Conservation (phyloP, 805 yeast species). For the Lachancea kluyveri region DNA sequence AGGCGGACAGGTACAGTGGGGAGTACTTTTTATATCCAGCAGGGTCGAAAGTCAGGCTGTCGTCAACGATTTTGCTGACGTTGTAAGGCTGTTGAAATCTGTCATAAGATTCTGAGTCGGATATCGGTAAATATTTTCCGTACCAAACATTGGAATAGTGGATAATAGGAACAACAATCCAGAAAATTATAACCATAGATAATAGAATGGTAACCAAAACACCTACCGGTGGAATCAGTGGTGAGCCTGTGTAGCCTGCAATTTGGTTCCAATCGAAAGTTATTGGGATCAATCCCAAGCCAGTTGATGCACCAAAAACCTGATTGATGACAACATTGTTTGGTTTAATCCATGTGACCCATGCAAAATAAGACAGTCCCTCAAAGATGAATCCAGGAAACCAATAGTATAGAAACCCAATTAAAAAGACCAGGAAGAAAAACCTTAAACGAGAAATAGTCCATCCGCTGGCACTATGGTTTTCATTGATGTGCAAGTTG, state of each 20-base stretch:
- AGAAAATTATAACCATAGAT: conserved; percentile 44
- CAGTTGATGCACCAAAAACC: conserved; percentile 55
- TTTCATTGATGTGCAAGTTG: conserved; percentile 15
- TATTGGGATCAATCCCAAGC: conserved; percentile 59
- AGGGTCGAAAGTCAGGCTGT: conserved; percentile 37
- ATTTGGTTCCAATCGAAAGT: conserved; percentile 56
- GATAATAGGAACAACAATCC: conserved; percentile 49
- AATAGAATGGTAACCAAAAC: conserved; percentile 39
- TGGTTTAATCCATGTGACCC: conserved; percentile 44
- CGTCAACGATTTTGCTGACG: conserved; percentile 42
- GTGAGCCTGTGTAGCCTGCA: conserved; percentile 52
- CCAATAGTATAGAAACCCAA: conserved; percentile 49
- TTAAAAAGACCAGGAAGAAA: conserved; percentile 37
- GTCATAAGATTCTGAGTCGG: conserved; percentile 44
- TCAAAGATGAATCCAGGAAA: conserved; percentile 55
- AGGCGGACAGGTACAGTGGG: conserved; percentile 54
- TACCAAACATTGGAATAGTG: conserved; percentile 53
- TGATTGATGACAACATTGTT: conserved; percentile 55
- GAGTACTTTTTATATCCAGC: conserved; percentile 51
- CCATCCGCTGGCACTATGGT: conserved; percentile 13
- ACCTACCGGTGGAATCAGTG: conserved; percentile 56
- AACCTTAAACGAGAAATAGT: conserved; percentile 45
- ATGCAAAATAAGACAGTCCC: conserved; percentile 50
- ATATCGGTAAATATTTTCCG: conserved; percentile 54
- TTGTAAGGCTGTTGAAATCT: conserved; percentile 45